These are phyloP conservation scores for Trichosporon inkin DNA, from an alignment of 1,284 basidiomycete species.

Conservation along the genomic window DNA sequence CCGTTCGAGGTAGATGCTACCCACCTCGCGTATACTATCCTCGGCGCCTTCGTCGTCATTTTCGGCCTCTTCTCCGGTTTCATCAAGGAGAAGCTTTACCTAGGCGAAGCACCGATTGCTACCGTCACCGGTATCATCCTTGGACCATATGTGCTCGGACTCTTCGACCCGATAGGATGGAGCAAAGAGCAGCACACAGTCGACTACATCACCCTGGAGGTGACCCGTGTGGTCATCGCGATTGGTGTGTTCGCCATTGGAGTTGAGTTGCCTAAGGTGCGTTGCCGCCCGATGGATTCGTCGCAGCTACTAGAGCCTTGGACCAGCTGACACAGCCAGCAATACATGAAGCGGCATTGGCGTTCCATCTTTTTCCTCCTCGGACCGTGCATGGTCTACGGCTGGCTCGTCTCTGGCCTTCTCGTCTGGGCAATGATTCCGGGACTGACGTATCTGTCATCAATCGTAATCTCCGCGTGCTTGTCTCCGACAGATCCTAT, in stretches of 20 bases:
- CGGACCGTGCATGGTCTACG: slow-evolving; percentile 75
- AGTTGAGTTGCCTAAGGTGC: slow-evolving; percentile 79
- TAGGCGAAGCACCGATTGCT: slow-evolving; percentile 95
- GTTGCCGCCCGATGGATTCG: too few species aligned
- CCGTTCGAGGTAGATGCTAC: slow-evolving; percentile 49
- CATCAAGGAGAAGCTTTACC: slow-evolving; percentile 87
- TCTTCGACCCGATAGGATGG: slow-evolving; percentile 86
- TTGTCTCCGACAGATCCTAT: slow-evolving; percentile 92
- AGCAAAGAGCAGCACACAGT: slow-evolving; percentile 55
- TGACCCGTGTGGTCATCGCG: slow-evolving; percentile 92
- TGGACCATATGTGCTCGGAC: slow-evolving; percentile 73
- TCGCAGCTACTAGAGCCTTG: too few species aligned
- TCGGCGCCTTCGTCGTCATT: slow-evolving; percentile 73
- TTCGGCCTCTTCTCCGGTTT: slow-evolving; percentile 88
- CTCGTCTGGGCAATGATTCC: slow-evolving; percentile 87
- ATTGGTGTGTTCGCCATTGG: slow-evolving; percentile 98
- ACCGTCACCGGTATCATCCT: slow-evolving; percentile 93
- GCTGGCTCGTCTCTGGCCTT: slow-evolving; percentile 82
- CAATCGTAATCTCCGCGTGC: slow-evolving; percentile 85
- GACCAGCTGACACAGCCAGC: slow-evolving; percentile 40
- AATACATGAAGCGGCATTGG: slow-evolving; percentile 89
- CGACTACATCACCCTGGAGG: slow-evolving; percentile 77
- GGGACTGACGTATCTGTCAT: slow-evolving; percentile 75
- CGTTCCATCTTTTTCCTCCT: slow-evolving; percentile 79
- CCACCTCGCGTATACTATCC: slow-evolving; percentile 66